Evolutionary conservation across 2,329 filamentous ascomycete species (phyloP).

Genomic region (Aschersonia sp.): DNA sequence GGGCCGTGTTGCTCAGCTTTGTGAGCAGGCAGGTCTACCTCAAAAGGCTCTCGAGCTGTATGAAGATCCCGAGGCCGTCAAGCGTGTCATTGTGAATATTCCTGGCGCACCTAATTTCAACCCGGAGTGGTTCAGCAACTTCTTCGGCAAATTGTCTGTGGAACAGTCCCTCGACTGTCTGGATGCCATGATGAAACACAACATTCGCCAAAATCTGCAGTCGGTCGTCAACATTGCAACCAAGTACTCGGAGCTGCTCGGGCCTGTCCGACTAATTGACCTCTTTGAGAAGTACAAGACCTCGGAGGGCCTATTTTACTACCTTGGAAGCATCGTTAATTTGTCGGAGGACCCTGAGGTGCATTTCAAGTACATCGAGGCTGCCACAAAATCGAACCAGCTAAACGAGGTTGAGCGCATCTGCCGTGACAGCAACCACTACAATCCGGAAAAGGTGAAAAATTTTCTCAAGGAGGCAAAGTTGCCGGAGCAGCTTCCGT

Average conservation of each 20-base stretch:
- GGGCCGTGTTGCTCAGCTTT: conserved; percentile 72
- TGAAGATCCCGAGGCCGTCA: conserved; percentile 77
- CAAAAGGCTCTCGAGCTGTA: conserved; percentile 89
- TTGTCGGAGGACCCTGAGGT: conserved; percentile 90
- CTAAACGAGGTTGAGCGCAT: conserved; percentile 94
- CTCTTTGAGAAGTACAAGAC: conserved; percentile 97
- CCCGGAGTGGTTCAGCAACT: conserved; percentile 79
- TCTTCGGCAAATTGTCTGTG: conserved; percentile 88
- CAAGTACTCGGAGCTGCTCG: conserved; percentile 93
- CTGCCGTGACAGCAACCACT: conserved; percentile 81
- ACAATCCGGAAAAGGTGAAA: conserved; percentile 92
- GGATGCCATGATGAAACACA: conserved; percentile 89
- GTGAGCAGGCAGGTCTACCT: conserved; percentile 79
- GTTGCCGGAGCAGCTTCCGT: conserved; percentile 78
- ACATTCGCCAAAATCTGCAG: conserved; percentile 94
- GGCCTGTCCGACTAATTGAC: conserved; percentile 75
- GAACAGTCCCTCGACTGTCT: conserved; percentile 90
- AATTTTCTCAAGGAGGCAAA: conserved; percentile 98
- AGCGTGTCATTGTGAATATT: conserved; percentile 77
- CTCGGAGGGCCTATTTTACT: conserved; percentile 93
- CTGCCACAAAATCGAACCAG: conserved; percentile 84
- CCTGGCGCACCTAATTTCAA: conserved; percentile 72
- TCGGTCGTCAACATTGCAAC: conserved; percentile 90
- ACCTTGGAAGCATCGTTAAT: conserved; percentile 95
- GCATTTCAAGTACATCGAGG: conserved; percentile 98